These are phyloP conservation scores for Penicillium fuscoglaucum DNA, from an alignment of 2,329 filamentous ascomycete genomes.

Conservation along the genomic window DNA sequence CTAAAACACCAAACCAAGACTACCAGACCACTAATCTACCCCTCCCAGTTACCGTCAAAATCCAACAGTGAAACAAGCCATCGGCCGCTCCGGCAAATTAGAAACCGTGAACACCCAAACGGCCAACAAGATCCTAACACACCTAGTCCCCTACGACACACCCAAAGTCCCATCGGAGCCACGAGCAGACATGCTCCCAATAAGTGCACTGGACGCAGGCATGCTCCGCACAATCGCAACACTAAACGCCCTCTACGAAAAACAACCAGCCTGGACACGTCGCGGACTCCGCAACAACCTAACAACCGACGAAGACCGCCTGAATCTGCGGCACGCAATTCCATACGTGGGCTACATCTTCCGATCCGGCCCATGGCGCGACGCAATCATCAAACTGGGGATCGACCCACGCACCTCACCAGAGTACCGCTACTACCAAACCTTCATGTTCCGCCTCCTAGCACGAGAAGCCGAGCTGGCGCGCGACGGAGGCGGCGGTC, in stretches of 20 bases:
- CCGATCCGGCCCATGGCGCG: constrained; percentile 86
- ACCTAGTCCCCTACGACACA: constrained; percentile 61
- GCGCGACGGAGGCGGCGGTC: constrained; percentile 32
- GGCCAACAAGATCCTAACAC: constrained; percentile 60
- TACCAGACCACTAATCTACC: constrained; percentile 17
- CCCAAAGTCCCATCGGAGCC: constrained; percentile 61
- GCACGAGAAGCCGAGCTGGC: constrained; percentile 37
- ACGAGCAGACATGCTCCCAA: constrained; percentile 56
- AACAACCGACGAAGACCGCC: constrained; percentile 49
- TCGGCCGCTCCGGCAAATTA: constrained; percentile 60
- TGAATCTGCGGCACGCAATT: constrained; percentile 69
- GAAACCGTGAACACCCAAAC: constrained; percentile 58
- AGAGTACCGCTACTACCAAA: constrained; percentile 80
- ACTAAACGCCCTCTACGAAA: constrained; percentile 65
- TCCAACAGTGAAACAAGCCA: constrained; percentile 65
- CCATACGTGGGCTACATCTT: constrained; percentile 91
- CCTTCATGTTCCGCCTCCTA: constrained; percentile 76
- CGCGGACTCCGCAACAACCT: constrained; percentile 77
- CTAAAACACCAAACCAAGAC: not conserved
- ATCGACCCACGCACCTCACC: constrained; percentile 79
- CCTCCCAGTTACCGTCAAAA: constrained; percentile 76
- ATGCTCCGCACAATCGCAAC: constrained; percentile 65
- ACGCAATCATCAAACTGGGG: constrained; percentile 81
- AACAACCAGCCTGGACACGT: constrained; percentile 83
- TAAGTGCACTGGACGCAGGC: constrained; percentile 53